phyloP scores from a whole-genome alignment of 768 basidiomycete species.

The Collybiopsis luxurians region DNA sequence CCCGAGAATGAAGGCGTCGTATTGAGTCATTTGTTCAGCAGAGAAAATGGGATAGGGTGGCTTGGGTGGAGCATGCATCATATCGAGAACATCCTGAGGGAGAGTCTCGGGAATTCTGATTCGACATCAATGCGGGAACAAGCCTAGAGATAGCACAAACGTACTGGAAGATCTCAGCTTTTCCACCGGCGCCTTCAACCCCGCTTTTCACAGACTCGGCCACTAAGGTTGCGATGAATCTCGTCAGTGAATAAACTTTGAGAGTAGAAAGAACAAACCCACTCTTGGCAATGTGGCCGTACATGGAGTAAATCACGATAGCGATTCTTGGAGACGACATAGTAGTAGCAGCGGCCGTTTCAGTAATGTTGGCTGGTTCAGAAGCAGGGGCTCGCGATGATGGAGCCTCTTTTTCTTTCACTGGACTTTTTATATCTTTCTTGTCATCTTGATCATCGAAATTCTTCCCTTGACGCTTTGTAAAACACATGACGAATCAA shows the following conservation, averaged over 20 bases:
- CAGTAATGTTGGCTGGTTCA: slow-evolving; percentile 14
- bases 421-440: slow-evolving; percentile 4
- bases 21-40: slow-evolving; percentile 47
- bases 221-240: slow-evolving; percentile 39
- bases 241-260: not conserved
- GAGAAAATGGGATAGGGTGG: slow-evolving; percentile 67
- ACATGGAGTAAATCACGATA: slow-evolving; percentile 72
- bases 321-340: slow-evolving; percentile 59
- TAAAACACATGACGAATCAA: slow-evolving; percentile 31
- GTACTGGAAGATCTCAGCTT: slow-evolving; percentile 53
- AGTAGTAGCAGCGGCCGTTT: slow-evolving; percentile 7
- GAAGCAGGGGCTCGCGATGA: slow-evolving; percentile 7
- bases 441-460: slow-evolving; percentile 23
- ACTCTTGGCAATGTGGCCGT: slow-evolving; percentile 72
- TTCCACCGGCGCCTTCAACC: slow-evolving; percentile 46
- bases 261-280: slow-evolving; percentile 20
- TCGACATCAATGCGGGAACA: not conserved
- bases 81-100: slow-evolving; percentile 56
- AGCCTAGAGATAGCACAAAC: slow-evolving; percentile 15
- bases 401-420: slow-evolving; percentile 1
- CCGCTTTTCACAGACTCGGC: slow-evolving; percentile 54
- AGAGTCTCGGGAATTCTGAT: slow-evolving; percentile 79
- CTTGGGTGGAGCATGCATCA: slow-evolving; percentile 73
- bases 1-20: slow-evolving; percentile 76
- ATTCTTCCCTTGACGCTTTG: slow-evolving; percentile 32